Percentiles rank a stretch among this genome's conserved stretches.
phyloP scores from a whole-genome alignment of 371 early-diverging fungal species.

The Choanephora cucurbitarum region DNA sequence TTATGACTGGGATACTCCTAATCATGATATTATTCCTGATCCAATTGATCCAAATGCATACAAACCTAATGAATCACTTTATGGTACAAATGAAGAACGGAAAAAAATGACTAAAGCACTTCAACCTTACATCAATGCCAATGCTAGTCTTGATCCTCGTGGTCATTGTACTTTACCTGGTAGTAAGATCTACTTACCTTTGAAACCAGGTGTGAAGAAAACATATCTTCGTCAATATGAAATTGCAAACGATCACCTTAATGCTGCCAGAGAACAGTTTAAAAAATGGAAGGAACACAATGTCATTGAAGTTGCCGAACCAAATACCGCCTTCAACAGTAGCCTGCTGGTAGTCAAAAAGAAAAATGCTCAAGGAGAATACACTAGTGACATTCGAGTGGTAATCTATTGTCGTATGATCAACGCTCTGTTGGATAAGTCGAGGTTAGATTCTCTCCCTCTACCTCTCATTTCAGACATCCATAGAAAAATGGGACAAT shows the following conservation, averaged over 20 bases:
- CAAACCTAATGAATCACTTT: conserved; percentile 2
- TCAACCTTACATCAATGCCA: neutral
- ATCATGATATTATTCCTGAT: no score
- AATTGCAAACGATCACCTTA: neutral
- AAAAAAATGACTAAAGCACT: neutral
- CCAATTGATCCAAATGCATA: neutral
- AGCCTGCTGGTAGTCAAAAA: conserved; percentile 3
- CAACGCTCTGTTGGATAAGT: neutral
- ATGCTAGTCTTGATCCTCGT: conserved; percentile 5
- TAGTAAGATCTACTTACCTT: neutral
- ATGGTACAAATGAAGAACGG: conserved; percentile 6
- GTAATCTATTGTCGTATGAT: neutral
- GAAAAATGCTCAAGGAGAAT: conserved; percentile 2
- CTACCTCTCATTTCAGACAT: conserved; percentile 1
- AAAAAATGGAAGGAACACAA: conserved; percentile 7
- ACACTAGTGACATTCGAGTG: neutral
- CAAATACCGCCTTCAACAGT: conserved; percentile 5
- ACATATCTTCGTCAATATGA: neutral
- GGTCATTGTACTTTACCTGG: conserved; percentile 14
- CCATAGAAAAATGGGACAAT: neutral
- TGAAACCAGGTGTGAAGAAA: no score
- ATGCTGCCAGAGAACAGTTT: conserved; percentile 2
- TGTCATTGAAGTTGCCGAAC: conserved; percentile 4
- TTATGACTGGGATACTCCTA: no score
- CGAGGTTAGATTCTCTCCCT: neutral